Base-by-base conservation (phyloP, 805 yeast species). In the Nakazawaea molendinolei region DNA sequence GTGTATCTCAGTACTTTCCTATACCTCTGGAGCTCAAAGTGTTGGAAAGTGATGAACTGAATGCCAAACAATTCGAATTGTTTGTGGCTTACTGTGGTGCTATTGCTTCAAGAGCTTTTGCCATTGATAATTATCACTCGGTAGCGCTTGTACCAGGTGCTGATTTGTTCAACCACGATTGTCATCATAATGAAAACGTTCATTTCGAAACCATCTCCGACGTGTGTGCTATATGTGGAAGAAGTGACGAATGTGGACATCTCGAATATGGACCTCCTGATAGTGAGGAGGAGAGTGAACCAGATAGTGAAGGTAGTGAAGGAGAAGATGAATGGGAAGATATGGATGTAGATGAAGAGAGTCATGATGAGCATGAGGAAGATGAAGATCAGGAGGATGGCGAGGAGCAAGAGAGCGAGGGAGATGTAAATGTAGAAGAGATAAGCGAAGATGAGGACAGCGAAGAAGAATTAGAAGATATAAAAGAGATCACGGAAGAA, bases 71-170 rank as follows among this genome's bases (percentile, higher is more conserved):
- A 28, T 71, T 72, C 38, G 46, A 53, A 7, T 52, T 53, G 13
- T 84, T 85, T 44, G 76, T 83, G 3, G 68, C 74, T 5, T 64
- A 67, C 3, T 75, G 74, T 5, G 73, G 69, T 48, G 71, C 79
- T 0, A 67, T 86, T 12, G 76, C 89, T 0, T 75, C 92, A 1
- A 67, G 96, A 42, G 87, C 89, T 1, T 89, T 90, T 53, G 78
- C 76, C 27, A 74, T 89, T 20, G 97, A 90, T 55, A 66, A 67
- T 33, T 87, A 56, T 51, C 86, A 81, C 47, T 83, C 77, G 22
- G 65, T 79, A 21, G 86, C 84, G 0, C 60, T 90, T 33, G 95
- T 89, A 17, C 96, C 97, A 0, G 85, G 87, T 12, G 97, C 96
- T 0, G 95, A 89, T 57, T 60, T 90, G 23, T 86, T 87, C 59